Base-by-base conservation (phyloP, 148 eudicot genomes). In the Rhododendron ferrugineum region DNA sequence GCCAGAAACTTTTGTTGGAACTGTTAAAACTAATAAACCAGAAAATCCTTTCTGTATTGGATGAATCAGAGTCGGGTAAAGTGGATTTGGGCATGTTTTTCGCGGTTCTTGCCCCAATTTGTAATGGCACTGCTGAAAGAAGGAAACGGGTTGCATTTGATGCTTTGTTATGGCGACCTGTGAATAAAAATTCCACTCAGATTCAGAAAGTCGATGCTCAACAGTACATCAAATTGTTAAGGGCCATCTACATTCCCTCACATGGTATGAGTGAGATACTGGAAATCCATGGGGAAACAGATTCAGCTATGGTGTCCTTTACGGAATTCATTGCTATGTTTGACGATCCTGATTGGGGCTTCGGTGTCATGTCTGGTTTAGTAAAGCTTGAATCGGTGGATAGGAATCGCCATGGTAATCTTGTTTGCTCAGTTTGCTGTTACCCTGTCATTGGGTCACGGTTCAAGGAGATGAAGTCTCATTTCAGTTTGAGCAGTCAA, bases 11-110 rank as follows among this genome's bases (percentile, higher is more conserved):
- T 97, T 97, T 87, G 93, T 92, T 78, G 99, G 96, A 82, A 93
- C 99, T 9, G 92, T 97, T 13, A 97, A 93, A 89, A 92, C 98
- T 49, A 92, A 92, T 97, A 86, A 97, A 97, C 81, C 96, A 92
- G 89, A 91, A 94, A 85, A 93, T 97, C 86, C 90, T 97, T 2
- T 91, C 92, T 9, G 95, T 91, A 1, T 85, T 97, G 68, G 99
- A 97, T 84, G 99, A 95, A 68, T 90, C 95, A 11, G 98, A 95
- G 70, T 86, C 89, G 34, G 93, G 98, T 47, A 89, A 96, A 86
- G 94, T 97, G 64, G 99, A 97, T 85, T 90, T 97, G 68, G 99
- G 99, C 83, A 94, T 97, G 98, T 93, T 97, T 86, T 97, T 93
- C 76, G 98, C 98, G 14, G 82, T 97, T 64, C 90, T 97, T 44